Evolutionary conservation across 352 stramenopile genomes (phyloP).

Genomic region (Pythium sukuiense): DNA sequence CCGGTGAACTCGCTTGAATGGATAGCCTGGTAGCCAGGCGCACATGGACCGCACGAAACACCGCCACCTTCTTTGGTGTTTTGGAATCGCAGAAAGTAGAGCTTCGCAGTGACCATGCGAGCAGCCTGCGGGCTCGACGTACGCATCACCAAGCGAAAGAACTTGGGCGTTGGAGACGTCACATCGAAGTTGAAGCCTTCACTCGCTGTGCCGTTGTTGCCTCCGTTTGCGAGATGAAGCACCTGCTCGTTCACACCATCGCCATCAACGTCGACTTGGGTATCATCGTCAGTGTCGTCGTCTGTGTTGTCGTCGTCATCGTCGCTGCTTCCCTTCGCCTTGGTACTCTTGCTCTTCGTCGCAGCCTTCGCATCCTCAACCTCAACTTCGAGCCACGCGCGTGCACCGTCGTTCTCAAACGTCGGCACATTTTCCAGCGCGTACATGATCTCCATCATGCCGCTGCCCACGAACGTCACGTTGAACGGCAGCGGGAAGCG

Average conservation of each 20-base stretch:
- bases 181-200: constrained; percentile 59
- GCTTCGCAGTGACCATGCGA: constrained; percentile 47
- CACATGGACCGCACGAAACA: constrained; percentile 55
- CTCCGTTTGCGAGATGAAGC: constrained; percentile 60
- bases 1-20: constrained; percentile 34
- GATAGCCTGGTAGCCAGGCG: constrained; percentile 48
- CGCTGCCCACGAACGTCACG: constrained; percentile 50
- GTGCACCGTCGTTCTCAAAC: constrained; percentile 51
- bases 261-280: constrained; percentile 27
- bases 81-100: constrained; percentile 50
- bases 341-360: constrained; percentile 4
- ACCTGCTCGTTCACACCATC: constrained; percentile 33
- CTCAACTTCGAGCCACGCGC: constrained; percentile 76
- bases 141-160: constrained; percentile 64
- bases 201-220: constrained; percentile 65
- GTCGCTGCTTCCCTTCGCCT: constrained; percentile 14
- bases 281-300: constrained; percentile 21
- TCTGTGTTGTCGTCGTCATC: constrained; percentile 18
- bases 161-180: constrained; percentile 41
- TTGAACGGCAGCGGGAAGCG: constrained; percentile 59
- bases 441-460: constrained; percentile 67
- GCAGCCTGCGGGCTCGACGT: constrained; percentile 44
- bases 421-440: constrained; percentile 60
- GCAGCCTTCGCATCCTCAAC: constrained; percentile 31
- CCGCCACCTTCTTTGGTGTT: constrained; percentile 52